Evolutionary conservation across 768 basidiomycete genomes (phyloP).

Genomic region (Rhizopogon vulgaris): DNA sequence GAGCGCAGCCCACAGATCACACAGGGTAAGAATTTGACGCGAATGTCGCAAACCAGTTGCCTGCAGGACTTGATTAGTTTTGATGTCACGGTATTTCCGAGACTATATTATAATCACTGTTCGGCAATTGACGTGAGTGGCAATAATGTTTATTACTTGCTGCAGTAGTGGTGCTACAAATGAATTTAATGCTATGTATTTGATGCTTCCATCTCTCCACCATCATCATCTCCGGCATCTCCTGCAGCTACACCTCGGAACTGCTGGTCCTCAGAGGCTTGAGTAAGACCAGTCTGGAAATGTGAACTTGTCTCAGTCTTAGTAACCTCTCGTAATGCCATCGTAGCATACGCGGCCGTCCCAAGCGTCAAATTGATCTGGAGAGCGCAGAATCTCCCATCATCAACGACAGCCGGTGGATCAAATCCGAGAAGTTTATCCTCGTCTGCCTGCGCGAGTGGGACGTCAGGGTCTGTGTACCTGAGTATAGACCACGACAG

Average conservation of each 20-base stretch:
- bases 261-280: conserved; percentile 75
- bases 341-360: conserved; percentile 93
- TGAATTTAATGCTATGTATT: not conserved
- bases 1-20: too few species aligned
- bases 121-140: too few species aligned
- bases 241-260: conserved; percentile 49
- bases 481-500: conserved; percentile 76
- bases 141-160: too few species aligned
- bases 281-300: conserved; percentile 76
- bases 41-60: too few species aligned
- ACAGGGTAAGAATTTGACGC: too few species aligned
- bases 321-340: conserved; percentile 93
- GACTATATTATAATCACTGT: too few species aligned
- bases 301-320: conserved; percentile 95
- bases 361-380: conserved; percentile 83
- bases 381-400: conserved; percentile 83
- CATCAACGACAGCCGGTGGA: conserved; percentile 54
- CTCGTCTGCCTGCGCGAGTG: conserved; percentile 92
- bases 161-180: not conserved
- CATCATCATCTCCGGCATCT: conserved; percentile 9
- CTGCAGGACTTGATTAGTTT: too few species aligned
- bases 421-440: conserved; percentile 83
- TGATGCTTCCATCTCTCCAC: conserved; percentile 4
- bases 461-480: conserved; percentile 91
- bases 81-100: too few species aligned